These are phyloP conservation scores for Fonsecaea nubica DNA, from an alignment of 2,329 filamentous ascomycete species.

Conservation along the genomic window DNA sequence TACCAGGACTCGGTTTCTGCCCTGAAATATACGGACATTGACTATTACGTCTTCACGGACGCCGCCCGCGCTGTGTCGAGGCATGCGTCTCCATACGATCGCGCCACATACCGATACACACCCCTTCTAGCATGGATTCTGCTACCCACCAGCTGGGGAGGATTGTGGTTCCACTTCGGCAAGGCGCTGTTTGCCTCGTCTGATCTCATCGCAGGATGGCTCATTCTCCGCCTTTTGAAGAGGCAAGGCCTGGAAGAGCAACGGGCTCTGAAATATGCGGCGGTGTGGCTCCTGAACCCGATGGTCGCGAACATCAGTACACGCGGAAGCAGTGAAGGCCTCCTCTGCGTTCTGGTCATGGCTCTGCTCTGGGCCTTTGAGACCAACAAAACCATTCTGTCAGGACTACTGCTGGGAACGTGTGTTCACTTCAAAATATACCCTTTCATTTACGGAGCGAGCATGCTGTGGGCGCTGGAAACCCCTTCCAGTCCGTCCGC, in stretches of 20 bases:
- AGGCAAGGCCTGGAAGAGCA: slow-evolving; percentile 56
- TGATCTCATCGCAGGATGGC: slow-evolving; percentile 83
- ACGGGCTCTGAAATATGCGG: slow-evolving; percentile 75
- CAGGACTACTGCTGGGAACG: slow-evolving; percentile 78
- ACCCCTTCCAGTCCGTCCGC: slow-evolving; percentile 16
- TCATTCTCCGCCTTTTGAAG: slow-evolving; percentile 67
- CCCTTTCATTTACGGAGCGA: slow-evolving; percentile 88
- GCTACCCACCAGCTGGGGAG: slow-evolving; percentile 73
- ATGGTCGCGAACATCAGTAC: slow-evolving; percentile 99
- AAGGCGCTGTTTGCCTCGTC: slow-evolving; percentile 85
- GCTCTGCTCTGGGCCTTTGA: slow-evolving; percentile 83
- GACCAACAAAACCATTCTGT: slow-evolving; percentile 65
- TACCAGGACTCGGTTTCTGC: slow-evolving; percentile 92
- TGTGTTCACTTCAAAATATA: slow-evolving; percentile 99
- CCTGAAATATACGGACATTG: slow-evolving; percentile 97
- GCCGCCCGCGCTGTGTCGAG: slow-evolving; percentile 77
- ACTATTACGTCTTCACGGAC: slow-evolving; percentile 98
- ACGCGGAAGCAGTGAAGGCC: slow-evolving; percentile 87
- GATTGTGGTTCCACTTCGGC: slow-evolving; percentile 77
- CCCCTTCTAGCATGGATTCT: slow-evolving; percentile 91
- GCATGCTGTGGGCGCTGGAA: slow-evolving; percentile 52
- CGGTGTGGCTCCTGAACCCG: slow-evolving; percentile 92
- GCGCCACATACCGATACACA: slow-evolving; percentile 97
- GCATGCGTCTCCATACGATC: slow-evolving; percentile 78
- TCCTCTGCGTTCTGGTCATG: slow-evolving; percentile 84